Evolutionary conservation across 208 protist species (phyloP), one percentile per base, ranked within the genome.

Genomic region (Kentomonas sorsogonicus): DNA sequence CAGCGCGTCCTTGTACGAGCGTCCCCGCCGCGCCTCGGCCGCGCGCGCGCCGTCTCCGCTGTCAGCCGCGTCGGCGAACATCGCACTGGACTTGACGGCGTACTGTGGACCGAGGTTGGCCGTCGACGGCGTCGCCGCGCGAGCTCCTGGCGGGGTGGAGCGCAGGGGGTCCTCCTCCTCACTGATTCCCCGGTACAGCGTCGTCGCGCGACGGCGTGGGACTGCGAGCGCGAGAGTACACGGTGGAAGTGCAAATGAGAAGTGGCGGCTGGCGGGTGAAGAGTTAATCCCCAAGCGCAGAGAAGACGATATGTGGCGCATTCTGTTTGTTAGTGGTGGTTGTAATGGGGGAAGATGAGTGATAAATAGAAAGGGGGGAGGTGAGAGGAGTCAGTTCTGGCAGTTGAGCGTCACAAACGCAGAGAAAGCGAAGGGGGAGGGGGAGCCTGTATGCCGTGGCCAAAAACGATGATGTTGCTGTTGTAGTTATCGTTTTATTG

Each of bases 1-100:
- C 46, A 86, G 54, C 20, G 84, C 81, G 46, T 90, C 80, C 31
- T 69, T 62, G 65, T 84, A 91, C 40, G 83, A 77, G 25, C 77
- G 74, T n/a, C 60, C 65, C 22, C 54, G 27, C 29, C 70, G 57
- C 48, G 13, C 34, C 34, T 56, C 44, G 25, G 50, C 23, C 4
- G 34, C 55, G 13, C 26, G 6, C 1, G 30, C 7, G 10, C 40
- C 50, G 10, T 23, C 20, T 6, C 13, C 41, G 20, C 15, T 9
- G 26, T n/a, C 10, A 3, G 5, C 7, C 4, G 13, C 29, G 36
- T 53, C n/a, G 46, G 13, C 50, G 16, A 44, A 11, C 27, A 25
- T 40, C 1, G 15, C 56, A 22, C 54, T 63, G 31, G 51, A 30
- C 43, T 70, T 70, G 31, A 70, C 64, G n/a, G 39, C 64, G 30